Base-by-base conservation (phyloP, 2,329 filamentous ascomycete genomes). In the Periconia sp. region DNA sequence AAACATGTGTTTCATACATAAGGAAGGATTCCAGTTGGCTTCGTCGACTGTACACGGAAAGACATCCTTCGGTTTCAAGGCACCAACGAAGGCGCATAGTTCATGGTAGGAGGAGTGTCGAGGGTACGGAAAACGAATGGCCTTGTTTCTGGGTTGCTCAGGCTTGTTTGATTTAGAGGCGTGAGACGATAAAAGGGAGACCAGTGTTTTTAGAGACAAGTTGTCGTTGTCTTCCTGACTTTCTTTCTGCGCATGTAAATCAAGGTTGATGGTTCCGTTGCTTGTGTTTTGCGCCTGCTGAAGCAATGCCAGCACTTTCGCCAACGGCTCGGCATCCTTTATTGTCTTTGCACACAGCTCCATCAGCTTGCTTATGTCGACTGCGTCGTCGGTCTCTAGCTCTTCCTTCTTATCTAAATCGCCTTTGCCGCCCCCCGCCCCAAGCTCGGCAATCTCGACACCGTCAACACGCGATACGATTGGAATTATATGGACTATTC, bases 81-180 rank as follows among this genome's bases (percentile, higher is more conserved):
- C 75, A 3, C 75, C 65, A 1, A 96, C 76, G 1, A 96, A 72
- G 39, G 83, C 71, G 50, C 89, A 87, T 3, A 95, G 78, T 64
- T 96, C 92, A 0, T 77, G 73, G 47, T 94, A 92, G 0, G 89
- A 95, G 0, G 92, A 95, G 67, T 97, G 92, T 1, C 92, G 82
- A 0, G 92, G 92, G 61, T 92, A 96, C 0, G 92, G 89, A 54
- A 96, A 96, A 15, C 73, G 77, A 17, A 71, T 71, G 0, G 59
- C 55, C 24, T 37, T 48, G 32, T 59, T 59, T 8, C 23, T 39
- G 22, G 36, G 45, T 6, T 21, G 15, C 7, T 30, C 24, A 5
- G 30, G 17, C 1, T 29, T 15, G 5, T 43, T 24, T 4, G 15
- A 21, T 33, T 51, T 44, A 2, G 41, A 46, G 16, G 40, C 52